Conservation (phyloP, 805 yeast genomes). For the Candida hispaniensis region DNA sequence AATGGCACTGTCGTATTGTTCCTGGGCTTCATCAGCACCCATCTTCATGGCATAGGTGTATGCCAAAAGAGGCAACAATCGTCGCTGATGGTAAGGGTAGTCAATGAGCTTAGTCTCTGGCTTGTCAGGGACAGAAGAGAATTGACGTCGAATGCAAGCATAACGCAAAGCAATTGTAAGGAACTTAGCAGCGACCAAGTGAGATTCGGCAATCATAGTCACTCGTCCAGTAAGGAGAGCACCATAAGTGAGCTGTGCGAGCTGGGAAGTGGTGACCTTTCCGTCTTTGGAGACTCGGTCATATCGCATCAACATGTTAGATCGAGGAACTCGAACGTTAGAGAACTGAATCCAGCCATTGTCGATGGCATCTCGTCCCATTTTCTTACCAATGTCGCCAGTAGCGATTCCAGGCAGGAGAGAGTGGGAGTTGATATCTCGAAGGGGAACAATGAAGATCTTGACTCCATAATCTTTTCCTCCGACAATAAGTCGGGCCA, state of each 20-base stretch:
- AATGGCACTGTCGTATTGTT: conserved; percentile 22
- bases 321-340: conserved; percentile 71
- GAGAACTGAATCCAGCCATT: conserved; percentile 94
- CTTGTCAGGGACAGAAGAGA: conserved; percentile 39
- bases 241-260: conserved; percentile 79
- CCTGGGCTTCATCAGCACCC: conserved; percentile 52
- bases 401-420: conserved; percentile 66
- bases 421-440: conserved; percentile 56
- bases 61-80: conserved; percentile 73
- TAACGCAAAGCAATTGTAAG: conserved; percentile 80
- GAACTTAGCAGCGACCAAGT: conserved; percentile 66
- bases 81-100: conserved; percentile 79
- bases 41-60: conserved; percentile 66
- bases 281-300: conserved; percentile 60
- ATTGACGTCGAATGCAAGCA: conserved; percentile 82
- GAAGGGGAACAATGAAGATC: conserved; percentile 82
- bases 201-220: conserved; percentile 77
- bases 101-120: conserved; percentile 66
- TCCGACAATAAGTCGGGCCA: conserved; percentile 69
- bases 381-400: conserved; percentile 89
- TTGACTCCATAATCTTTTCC: conserved; percentile 87
- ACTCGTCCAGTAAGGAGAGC: conserved; percentile 85
- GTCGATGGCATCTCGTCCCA: conserved; percentile 93
- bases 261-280: conserved; percentile 62
- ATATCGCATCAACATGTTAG: conserved; percentile 69